Conservation (phyloP, 2,329 filamentous ascomycete species). For the Trichoderma gracile region DNA sequence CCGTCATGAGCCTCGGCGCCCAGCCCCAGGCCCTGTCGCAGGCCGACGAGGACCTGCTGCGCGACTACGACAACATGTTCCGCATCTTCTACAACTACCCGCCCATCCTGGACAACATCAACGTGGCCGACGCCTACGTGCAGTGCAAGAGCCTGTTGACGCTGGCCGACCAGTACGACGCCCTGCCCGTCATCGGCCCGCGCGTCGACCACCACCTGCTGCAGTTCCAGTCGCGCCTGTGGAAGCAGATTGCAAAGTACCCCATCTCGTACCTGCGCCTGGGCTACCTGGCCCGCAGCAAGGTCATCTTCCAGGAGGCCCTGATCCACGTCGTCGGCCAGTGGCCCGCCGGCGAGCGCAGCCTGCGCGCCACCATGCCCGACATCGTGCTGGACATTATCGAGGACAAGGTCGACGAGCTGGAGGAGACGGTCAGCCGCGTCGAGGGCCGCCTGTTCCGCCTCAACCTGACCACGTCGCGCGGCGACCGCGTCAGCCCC, state of each 20-base stretch:
- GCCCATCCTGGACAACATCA: slow-evolving; percentile 77
- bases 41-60: slow-evolving; percentile 72
- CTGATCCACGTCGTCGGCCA: slow-evolving; percentile 92
- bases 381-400: slow-evolving; percentile 81
- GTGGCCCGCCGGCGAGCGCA: slow-evolving; percentile 80
- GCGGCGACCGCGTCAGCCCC: slow-evolving; percentile 81
- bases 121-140: slow-evolving; percentile 89
- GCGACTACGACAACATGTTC: slow-evolving; percentile 94
- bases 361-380: slow-evolving; percentile 72
- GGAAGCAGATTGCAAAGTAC: slow-evolving; percentile 97
- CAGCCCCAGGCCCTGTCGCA: slow-evolving; percentile 50
- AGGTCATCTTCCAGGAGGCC: slow-evolving; percentile 82
- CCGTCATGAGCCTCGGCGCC: slow-evolving; percentile 74
- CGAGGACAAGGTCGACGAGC: slow-evolving; percentile 91
- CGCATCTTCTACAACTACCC: slow-evolving; percentile 94
- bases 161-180: slow-evolving; percentile 93
- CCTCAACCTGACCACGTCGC: slow-evolving; percentile 72
- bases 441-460: slow-evolving; percentile 82
- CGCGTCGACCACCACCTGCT: slow-evolving; percentile 91
- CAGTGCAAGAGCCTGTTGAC: slow-evolving; percentile 89
- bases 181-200: slow-evolving; percentile 81
- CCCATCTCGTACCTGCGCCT: slow-evolving; percentile 89
- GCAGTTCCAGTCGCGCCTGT: slow-evolving; percentile 85
- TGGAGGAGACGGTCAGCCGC: slow-evolving; percentile 77
- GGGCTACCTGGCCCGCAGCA: slow-evolving; percentile 80